Base-by-base conservation (phyloP, 768 basidiomycete genomes). In the Xerocomellus amylosporus region DNA sequence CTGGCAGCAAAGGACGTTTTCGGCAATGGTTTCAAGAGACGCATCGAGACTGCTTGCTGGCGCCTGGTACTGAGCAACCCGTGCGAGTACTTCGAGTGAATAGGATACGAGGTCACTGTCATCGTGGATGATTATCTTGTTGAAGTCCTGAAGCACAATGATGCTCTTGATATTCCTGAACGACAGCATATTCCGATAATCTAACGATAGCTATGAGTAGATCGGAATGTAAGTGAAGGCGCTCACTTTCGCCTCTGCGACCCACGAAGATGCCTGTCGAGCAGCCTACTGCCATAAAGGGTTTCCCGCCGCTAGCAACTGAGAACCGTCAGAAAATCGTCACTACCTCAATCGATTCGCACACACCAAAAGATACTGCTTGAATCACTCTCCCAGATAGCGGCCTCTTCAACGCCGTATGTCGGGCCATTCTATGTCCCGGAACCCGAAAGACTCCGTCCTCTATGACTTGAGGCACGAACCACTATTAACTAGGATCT, bases 191-290 rank as follows among this genome's bases (percentile, higher is more conserved):
- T 74, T 79, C 54, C 74, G 78, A 64, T 80, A 89, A 14, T 76
- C 89, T 90, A 56, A 39, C 30, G 26, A 48, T 17, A 20, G 37
- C 13, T 30, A 40, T 59, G 19, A 60, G 52, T 1, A 9, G 26
- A 46, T 33, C 15, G 14, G 34, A 44, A 4, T 31, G 34, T 0
- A 40, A n/a, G 3, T 12, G 14, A 24, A 39, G 3, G 48, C 37
- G 58, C 80, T 60, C 54, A 88, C 88, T 77, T 51, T 79, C 74
- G 22, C 82, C 81, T 39, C 76, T 77, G 15, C 73, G 72, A 3
- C 83, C 82, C 34, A 84, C 79, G 62, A 83, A 90, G n/a, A 93
- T 75, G 3, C 91, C 91, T n/a, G 77, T 71, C 12, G 78, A 71
- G 56, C 86, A 87, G 13, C 82, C 84, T 2, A 87, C 80, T 12